phyloP scores from a whole-genome alignment of 2,329 filamentous ascomycete genomes.

The Parastagonospora nodorum region DNA sequence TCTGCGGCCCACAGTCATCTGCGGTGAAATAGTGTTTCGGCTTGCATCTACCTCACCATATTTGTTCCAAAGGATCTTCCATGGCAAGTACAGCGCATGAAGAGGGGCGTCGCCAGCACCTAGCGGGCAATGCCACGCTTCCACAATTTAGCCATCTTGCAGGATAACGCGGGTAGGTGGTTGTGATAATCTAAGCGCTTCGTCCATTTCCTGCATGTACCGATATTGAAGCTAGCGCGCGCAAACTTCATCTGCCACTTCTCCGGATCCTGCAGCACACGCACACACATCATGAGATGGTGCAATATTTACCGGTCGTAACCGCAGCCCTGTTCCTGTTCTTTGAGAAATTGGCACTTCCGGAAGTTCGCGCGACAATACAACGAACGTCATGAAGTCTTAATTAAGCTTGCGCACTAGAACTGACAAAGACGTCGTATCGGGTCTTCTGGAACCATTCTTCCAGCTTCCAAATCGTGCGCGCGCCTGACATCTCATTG shows the following conservation, averaged over 20 bases:
- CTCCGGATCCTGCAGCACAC: constrained; percentile 1
- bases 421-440: neutral
- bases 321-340: too few relatives aligned
- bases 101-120: too few relatives aligned
- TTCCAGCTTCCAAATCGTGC: too few relatives aligned
- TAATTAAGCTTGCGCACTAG: constrained; percentile 9
- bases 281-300: neutral
- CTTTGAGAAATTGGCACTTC: too few relatives aligned
- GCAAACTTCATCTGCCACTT: constrained; percentile 1
- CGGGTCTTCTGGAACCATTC: constrained; percentile 6
- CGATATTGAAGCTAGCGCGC: constrained; percentile 3
- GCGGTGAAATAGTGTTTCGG: constrained; percentile 7
- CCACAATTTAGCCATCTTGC: too few relatives aligned
- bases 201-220: neutral
- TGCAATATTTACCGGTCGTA: too few relatives aligned
- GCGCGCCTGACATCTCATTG: neutral
- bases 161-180: neutral
- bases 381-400: constrained; percentile 10
- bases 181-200: constrained; percentile 14
- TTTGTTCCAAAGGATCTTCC: too few relatives aligned
- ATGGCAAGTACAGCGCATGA: too few relatives aligned
- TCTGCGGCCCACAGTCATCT: constrained; percentile 7
- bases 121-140: too few relatives aligned
- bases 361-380: too few relatives aligned
- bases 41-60: too few relatives aligned